Base-by-base conservation (phyloP, 2,329 filamentous ascomycete genomes). In the Alternaria viburni region DNA sequence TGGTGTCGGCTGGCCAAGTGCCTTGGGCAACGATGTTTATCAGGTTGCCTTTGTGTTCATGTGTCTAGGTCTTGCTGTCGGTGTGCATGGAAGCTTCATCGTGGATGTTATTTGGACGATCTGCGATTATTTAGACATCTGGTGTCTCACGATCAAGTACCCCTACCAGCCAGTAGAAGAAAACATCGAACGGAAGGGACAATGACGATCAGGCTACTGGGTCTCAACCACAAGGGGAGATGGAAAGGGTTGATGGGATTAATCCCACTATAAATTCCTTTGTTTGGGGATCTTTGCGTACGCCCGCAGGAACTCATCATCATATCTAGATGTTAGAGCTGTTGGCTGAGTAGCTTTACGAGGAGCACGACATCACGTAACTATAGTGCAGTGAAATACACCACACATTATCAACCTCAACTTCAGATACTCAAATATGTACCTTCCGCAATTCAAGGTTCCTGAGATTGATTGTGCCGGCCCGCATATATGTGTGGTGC, bases 61-160 rank as follows among this genome's bases (percentile, higher is more conserved):
- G 76, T 95, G 94, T 83, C 83, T 98, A 23, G 96, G 96, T 23
- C 83, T 93, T 62, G 91, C 91, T 0, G 79, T 97, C 51, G 96
- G 96, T 32, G 89, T 98, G n/a, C 97, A 99, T 82, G 94, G 93
- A 64, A 97, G 93, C 80, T 99, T 99, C 79, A 93, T 98, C 60
- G 92, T 97, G 30, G 96, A 98, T 78, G 94, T 98, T 60, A 97
- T 99, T 70, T 93, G 96, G 63, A 96, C 93, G 28, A 98, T 99
- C 72, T 99, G 96, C 82, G 96, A 99, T 79, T 97, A 97, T 79
- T 86, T 98, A 65, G 96, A 99, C 78, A 99, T 99, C 70, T 98
- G 93, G 93, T 99, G 96, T 78, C 84, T 99, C 78, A 97, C 92
- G 1, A 99, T 99, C 83, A 99, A 99, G 87, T 90, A 98, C 74